Evolutionary conservation across 176 grass and related monocot genomes (phyloP).

Genomic region (Phoenix dactylifera): DNA sequence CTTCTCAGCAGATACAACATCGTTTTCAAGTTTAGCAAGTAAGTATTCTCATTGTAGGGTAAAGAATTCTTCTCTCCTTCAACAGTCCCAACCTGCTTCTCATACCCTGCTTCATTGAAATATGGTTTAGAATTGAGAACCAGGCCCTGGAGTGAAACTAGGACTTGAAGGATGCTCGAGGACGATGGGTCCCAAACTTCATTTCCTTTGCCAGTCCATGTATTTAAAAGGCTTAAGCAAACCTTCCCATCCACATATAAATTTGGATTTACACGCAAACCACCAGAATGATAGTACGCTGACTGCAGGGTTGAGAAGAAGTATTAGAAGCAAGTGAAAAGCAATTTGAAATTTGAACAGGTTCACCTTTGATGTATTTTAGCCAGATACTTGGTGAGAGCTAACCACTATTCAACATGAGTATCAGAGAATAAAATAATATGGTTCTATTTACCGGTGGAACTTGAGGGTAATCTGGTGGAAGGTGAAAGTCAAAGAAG

Average conservation of each 20-base stretch:
- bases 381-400: too few species aligned
- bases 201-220: conserved; percentile 85
- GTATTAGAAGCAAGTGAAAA: conserved; percentile 10
- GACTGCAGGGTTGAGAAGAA: conserved; percentile 47
- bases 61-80: conserved; percentile 96
- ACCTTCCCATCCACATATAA: conserved; percentile 92
- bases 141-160: conserved; percentile 90
- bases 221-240: conserved; percentile 89
- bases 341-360: neutral
- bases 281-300: conserved; percentile 91
- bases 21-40: conserved; percentile 81
- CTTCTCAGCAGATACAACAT: conserved; percentile 94
- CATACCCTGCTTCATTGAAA: conserved; percentile 96
- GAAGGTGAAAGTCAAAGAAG: conserved; percentile 97
- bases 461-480: conserved; percentile 80
- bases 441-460: conserved; percentile 57
- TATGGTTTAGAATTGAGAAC: conserved; percentile 95
- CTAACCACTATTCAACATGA: too few species aligned
- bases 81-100: conserved; percentile 89
- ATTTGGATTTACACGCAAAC: conserved; percentile 90
- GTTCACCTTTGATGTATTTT: neutral
- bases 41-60: conserved; percentile 96
- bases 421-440: too few species aligned
- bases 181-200: conserved; percentile 95
- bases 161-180: conserved; percentile 84